phyloP scores from a whole-genome alignment of 208 protist genomes.

The Kentomonas sorsogonicus region DNA sequence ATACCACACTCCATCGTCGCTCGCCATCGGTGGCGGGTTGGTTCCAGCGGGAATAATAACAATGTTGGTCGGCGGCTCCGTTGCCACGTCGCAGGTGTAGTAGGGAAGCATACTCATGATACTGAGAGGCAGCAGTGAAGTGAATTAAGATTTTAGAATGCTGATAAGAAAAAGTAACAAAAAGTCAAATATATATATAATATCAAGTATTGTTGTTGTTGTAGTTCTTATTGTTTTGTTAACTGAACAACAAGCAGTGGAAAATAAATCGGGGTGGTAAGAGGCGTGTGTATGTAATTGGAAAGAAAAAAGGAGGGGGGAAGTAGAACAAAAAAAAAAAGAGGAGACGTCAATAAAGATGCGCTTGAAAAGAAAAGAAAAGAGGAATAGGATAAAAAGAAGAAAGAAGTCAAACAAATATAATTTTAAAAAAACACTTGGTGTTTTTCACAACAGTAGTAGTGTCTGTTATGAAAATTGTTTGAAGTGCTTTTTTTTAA shows the following conservation, averaged over 20 bases:
- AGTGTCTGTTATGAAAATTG: conserved; percentile 4
- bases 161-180: conserved; percentile 3
- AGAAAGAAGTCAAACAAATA: neutral
- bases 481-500: neutral
- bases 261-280: neutral
- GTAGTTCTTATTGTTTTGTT: neutral
- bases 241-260: neutral
- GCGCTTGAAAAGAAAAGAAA: conserved; percentile 1
- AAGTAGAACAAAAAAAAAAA: conserved; percentile 8
- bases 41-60: conserved; percentile 34
- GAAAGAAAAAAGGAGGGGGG: conserved; percentile 2
- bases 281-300: neutral
- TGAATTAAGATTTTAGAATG: conserved; percentile 8
- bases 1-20: conserved; percentile 30
- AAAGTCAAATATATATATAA: conserved; percentile 5
- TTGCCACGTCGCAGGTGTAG: conserved; percentile 41
- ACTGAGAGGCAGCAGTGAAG: conserved; percentile 5
- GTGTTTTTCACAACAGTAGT: neutral
- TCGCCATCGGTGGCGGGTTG: conserved; percentile 24
- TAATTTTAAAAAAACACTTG: neutral
- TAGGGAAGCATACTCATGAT: conserved; percentile 23
- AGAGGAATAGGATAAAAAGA: conserved; percentile 6
- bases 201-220: neutral
- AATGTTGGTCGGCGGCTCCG: conserved; percentile 41
- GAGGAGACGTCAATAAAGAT: too few relatives aligned